phyloP scores from a whole-genome alignment of 202 grass and related monocot species.

The Musa balbisiana region DNA sequence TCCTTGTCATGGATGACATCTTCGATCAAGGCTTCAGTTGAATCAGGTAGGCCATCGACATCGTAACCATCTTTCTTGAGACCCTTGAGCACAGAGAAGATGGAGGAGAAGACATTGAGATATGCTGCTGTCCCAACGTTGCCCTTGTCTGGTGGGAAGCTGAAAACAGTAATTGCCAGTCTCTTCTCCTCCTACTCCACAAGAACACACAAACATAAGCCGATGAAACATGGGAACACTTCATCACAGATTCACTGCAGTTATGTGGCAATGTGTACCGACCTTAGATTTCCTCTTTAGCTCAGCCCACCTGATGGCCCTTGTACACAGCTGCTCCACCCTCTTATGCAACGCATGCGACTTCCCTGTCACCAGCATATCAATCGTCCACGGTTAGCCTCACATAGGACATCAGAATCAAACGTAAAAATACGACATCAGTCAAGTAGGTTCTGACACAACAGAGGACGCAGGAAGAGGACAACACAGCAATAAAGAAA shows the following conservation, averaged over 20 bases:
- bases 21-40: constrained; percentile 71
- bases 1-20: constrained; percentile 98
- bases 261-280: not conserved
- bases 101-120: constrained; percentile 90
- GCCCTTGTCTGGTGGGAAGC: constrained; percentile 98
- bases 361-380: constrained; percentile 53
- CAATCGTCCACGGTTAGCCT: not conserved
- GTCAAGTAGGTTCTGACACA: not conserved
- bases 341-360: constrained; percentile 98
- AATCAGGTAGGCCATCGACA: constrained; percentile 75
- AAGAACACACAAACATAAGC: not conserved
- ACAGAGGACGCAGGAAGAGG: not conserved
- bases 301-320: constrained; percentile 85
- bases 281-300: constrained; percentile 92
- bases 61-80: constrained; percentile 75
- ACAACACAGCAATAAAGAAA: not conserved
- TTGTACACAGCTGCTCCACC: constrained; percentile 94
- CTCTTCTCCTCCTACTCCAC: constrained; percentile 51
- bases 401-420: not conserved
- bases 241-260: not conserved
- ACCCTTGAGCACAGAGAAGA: constrained; percentile 62
- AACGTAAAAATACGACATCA: not conserved
- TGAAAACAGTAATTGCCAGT: constrained; percentile 92
- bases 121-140: constrained; percentile 88
- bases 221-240: not conserved